These are phyloP conservation scores for Lagenaria siceraria DNA, from an alignment of 306 rosid species.

Conservation along the genomic window DNA sequence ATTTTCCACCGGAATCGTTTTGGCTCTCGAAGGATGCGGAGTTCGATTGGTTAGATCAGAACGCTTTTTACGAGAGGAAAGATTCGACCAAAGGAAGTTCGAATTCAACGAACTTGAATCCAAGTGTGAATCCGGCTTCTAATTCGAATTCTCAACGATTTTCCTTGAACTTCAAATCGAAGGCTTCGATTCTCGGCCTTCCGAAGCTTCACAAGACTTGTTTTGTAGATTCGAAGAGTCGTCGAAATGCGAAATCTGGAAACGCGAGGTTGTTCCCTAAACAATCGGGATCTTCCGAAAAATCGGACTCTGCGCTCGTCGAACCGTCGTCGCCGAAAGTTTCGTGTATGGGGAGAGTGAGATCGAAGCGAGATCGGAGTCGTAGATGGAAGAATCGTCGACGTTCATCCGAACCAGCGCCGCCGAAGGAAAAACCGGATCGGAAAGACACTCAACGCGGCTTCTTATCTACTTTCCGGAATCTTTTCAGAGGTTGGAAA, in stretches of 20 bases:
- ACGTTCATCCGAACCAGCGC: constrained; percentile 9
- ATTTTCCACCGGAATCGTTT: constrained; percentile 15
- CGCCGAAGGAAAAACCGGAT: constrained; percentile 22
- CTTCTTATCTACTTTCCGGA: constrained; percentile 42
- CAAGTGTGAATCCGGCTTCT: constrained; percentile 1
- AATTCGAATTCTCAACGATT: constrained; percentile 47
- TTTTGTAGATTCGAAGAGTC: constrained; percentile 35
- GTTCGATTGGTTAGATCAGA: constrained; percentile 12
- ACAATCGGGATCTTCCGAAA: constrained; percentile 39
- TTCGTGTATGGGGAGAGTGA: constrained; percentile 86
- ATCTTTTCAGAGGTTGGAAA: constrained; percentile 35
- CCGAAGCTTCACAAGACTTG: constrained; percentile 71
- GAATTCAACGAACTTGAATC: constrained; percentile 10
- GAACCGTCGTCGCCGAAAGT: constrained; percentile 96
- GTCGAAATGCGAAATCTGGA: constrained; percentile 31
- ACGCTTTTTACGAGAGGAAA: constrained; percentile 10
- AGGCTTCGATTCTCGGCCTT: constrained; percentile 61
- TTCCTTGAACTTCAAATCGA: constrained; percentile 46
- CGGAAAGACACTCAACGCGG: constrained; percentile 30
- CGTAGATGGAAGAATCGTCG: constrained; percentile 44
- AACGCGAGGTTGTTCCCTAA: constrained; percentile 56
- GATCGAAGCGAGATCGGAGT: constrained; percentile 64
- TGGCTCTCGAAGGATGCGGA: constrained; percentile 15
- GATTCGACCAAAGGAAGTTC: constrained; percentile 15
- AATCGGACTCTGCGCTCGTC: constrained; percentile 32